A percentile compares a stretch with the other conserved stretches of the same genome.
Evolutionary conservation across 208 protist genomes (phyloP).

Genomic region (Wallacemonas rigidus): DNA sequence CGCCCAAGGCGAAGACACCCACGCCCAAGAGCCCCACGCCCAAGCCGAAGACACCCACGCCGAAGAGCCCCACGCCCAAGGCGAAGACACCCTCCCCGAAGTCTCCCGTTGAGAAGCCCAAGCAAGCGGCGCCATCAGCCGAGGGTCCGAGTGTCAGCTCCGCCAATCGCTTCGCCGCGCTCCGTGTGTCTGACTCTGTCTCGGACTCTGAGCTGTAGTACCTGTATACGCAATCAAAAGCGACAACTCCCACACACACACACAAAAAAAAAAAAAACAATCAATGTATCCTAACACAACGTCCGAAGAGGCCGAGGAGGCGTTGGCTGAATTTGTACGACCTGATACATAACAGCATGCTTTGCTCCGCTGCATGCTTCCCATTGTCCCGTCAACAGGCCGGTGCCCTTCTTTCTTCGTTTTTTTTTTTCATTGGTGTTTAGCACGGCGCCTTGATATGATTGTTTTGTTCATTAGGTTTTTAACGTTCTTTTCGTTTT

Average conservation of each 20-base stretch:
- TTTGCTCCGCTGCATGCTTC: too few relatives aligned
- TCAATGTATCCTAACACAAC: not conserved
- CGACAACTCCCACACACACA: not conserved
- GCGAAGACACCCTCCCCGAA: not conserved
- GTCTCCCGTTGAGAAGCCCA: not conserved
- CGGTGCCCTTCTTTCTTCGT: too few relatives aligned
- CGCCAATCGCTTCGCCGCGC: constrained; percentile 6
- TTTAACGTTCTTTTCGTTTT: constrained; percentile 1
- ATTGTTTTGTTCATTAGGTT: too few relatives aligned
- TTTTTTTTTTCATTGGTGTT: too few relatives aligned
- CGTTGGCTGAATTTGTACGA: too few relatives aligned
- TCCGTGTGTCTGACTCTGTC: constrained; percentile 9
- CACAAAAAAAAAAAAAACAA: not conserved
- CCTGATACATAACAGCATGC: too few relatives aligned
- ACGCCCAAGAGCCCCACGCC: not conserved
- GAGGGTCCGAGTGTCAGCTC: not conserved
- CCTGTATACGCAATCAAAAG: not conserved
- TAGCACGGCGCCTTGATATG: too few relatives aligned
- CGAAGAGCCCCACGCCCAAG: not conserved
- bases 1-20: not conserved
- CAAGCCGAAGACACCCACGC: not conserved
- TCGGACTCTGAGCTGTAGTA: constrained; percentile 7
- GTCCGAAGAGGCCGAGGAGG: too few relatives aligned
- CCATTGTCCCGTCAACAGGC: too few relatives aligned
- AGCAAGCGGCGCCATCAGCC: not conserved